Percentiles rank a stretch among this genome's conserved stretches.
phyloP scores from a whole-genome alignment of 192 early-diverging fungal genomes.

The Coemansia sp. region DNA sequence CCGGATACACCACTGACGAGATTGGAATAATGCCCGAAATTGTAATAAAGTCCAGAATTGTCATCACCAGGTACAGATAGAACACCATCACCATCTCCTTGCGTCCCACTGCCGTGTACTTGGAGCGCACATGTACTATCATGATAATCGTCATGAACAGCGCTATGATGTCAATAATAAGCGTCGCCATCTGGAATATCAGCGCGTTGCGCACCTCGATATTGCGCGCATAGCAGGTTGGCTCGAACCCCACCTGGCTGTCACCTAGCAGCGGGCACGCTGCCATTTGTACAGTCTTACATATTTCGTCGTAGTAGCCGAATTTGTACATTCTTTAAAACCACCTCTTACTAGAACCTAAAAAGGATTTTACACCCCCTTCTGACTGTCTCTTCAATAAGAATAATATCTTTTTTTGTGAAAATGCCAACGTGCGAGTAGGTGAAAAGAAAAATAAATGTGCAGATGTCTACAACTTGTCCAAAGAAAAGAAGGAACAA shows the following conservation, averaged over 20 bases:
- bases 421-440: slow-evolving; percentile 2
- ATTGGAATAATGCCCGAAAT: slow-evolving; percentile 92
- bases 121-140: slow-evolving; percentile 96
- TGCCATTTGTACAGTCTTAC: slow-evolving; percentile 61
- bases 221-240: slow-evolving; percentile 92
- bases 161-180: slow-evolving; percentile 91
- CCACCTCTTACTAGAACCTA: not conserved
- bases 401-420: slow-evolving; percentile 1
- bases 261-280: slow-evolving; percentile 58
- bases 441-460: not conserved
- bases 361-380: too few species aligned
- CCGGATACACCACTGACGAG: slow-evolving; percentile 69
- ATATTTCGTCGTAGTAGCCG: slow-evolving; percentile 89
- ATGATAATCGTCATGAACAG: slow-evolving; percentile 96
- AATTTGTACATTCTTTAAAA: slow-evolving; percentile 54
- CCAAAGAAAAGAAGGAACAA: slow-evolving; percentile 4
- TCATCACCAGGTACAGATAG: slow-evolving; percentile 87
- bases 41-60: slow-evolving; percentile 84
- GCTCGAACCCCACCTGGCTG: slow-evolving; percentile 70
- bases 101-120: slow-evolving; percentile 99
- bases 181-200: slow-evolving; percentile 94
- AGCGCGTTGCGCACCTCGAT: slow-evolving; percentile 81
- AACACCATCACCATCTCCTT: slow-evolving; percentile 99
- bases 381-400: not conserved
- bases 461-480: slow-evolving; percentile 1